Evolutionary conservation across 306 rosid species (phyloP).

Genomic region (Abrus precatorius): DNA sequence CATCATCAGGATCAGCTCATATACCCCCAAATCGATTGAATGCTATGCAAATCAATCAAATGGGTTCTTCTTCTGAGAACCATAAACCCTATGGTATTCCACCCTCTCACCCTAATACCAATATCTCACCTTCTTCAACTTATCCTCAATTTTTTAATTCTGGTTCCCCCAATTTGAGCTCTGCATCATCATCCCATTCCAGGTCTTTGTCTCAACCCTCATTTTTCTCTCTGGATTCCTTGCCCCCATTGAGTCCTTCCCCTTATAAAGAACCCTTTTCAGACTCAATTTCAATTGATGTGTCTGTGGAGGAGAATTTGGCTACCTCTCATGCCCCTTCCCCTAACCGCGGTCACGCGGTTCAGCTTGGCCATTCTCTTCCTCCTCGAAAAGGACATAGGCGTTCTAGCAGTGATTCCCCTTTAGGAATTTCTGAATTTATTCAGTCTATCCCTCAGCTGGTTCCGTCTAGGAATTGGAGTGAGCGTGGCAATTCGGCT

Average conservation of each 20-base stretch:
- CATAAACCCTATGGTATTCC: constrained; percentile 73
- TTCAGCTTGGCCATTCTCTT: constrained; percentile 66
- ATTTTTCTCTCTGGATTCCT: constrained; percentile 62
- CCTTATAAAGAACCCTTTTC: constrained; percentile 53
- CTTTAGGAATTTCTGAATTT: constrained; percentile 70
- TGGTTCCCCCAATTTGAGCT: constrained; percentile 60
- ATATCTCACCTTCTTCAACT: constrained; percentile 49
- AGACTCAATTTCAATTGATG: constrained; percentile 57
- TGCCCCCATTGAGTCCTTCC: constrained; percentile 84
- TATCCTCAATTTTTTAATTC: constrained; percentile 54
- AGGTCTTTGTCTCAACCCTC: constrained; percentile 82
- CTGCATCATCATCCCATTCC: constrained; percentile 61
- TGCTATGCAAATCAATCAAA: constrained; percentile 49
- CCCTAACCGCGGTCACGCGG: constrained; percentile 53
- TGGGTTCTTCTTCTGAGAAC: constrained; percentile 61
- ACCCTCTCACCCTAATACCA: constrained; percentile 57
- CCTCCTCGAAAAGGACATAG: constrained; percentile 89
- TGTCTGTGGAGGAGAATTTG: constrained; percentile 68
- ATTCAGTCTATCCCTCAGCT: constrained; percentile 65
- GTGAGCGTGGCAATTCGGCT: constrained; percentile 43
- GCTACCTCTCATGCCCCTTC: constrained; percentile 59
- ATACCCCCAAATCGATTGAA: constrained; percentile 57
- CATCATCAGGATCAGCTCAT: constrained; percentile 9
- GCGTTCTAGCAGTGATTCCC: constrained; percentile 82
- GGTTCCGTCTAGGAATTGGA: constrained; percentile 52